Evolutionary conservation across 371 early-diverging fungal genomes (phyloP).

Genomic region (Circinella minor): DNA sequence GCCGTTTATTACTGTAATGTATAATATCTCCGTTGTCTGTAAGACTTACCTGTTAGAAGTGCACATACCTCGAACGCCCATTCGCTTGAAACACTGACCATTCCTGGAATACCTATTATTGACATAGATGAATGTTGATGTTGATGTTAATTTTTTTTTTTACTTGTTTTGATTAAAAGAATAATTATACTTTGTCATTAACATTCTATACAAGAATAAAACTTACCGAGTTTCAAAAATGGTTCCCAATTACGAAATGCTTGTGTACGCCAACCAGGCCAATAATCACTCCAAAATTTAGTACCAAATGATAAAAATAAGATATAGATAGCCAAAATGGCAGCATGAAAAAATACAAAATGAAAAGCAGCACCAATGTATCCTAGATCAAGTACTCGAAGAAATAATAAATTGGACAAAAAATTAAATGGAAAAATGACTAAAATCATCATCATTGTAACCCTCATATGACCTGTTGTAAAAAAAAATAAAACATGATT

Average conservation of each 20-base stretch:
- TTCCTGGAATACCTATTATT: slow-evolving; percentile 45
- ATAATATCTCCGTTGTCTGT: too few species aligned
- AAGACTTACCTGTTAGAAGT: slow-evolving; percentile 32
- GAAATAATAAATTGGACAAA: slow-evolving; percentile 34
- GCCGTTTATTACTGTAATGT: neutral
- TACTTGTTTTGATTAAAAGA: too few species aligned
- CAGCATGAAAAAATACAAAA: slow-evolving; percentile 16
- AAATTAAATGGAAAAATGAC: slow-evolving; percentile 38
- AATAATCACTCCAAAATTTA: slow-evolving; percentile 25
- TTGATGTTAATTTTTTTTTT: neutral
- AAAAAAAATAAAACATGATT: neutral
- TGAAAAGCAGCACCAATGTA: slow-evolving; percentile 40
- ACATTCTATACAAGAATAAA: neutral
- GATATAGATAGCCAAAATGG: slow-evolving; percentile 9
- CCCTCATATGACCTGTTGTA: slow-evolving; percentile 36
- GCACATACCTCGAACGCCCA: slow-evolving; percentile 59
- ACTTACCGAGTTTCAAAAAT: slow-evolving; percentile 45
- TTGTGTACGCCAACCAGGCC: slow-evolving; percentile 41
- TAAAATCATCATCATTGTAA: slow-evolving; percentile 39
- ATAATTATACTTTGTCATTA: neutral
- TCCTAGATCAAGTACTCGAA: slow-evolving; percentile 33
- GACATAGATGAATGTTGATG: neutral
- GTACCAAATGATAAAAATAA: slow-evolving; percentile 25
- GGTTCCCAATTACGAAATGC: slow-evolving; percentile 38
- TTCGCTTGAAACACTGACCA: slow-evolving; percentile 50